phyloP scores from a whole-genome alignment of 805 yeast species.

The Zygosaccharomyces kombuchaensis region DNA sequence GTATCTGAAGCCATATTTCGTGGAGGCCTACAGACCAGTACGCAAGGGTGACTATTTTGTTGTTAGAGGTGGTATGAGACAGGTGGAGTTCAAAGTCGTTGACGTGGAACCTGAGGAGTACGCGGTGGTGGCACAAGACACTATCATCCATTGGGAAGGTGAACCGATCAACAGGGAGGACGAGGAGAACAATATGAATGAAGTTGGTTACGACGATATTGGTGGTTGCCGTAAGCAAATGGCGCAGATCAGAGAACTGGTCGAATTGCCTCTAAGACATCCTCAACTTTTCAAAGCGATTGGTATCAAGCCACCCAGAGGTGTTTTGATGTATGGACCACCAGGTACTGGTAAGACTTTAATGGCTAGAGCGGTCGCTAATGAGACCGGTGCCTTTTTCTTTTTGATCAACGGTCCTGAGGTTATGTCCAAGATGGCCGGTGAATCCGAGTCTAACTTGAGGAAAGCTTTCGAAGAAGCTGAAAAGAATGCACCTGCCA shows the following conservation, averaged over 20 bases:
- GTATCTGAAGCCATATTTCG: constrained; percentile 94
- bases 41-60: constrained; percentile 95
- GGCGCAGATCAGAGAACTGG: constrained; percentile 99
- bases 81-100: constrained; percentile 96
- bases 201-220: constrained; percentile 97
- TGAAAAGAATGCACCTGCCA: constrained; percentile 96
- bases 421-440: constrained; percentile 99
- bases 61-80: constrained; percentile 99
- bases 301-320: constrained; percentile 98
- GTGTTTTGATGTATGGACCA: constrained; percentile 97
- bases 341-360: constrained; percentile 99
- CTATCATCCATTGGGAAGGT: constrained; percentile 97
- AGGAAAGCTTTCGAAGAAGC: constrained; percentile 99
- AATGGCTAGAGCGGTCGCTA: constrained; percentile 99
- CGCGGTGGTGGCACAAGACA: constrained; percentile 98
- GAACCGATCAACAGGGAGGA: constrained; percentile 94
- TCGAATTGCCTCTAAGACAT: constrained; percentile 95
- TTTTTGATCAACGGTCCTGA: constrained; percentile 98
- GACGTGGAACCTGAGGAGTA: constrained; percentile 97
- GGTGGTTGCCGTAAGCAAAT: constrained; percentile 99
- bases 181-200: constrained; percentile 93
- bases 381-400: constrained; percentile 98
- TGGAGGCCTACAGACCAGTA: constrained; percentile 98
- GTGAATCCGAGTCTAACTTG: constrained; percentile 95
- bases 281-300: constrained; percentile 96